These are phyloP conservation scores for Pisolithus tinctorius DNA, from an alignment of 768 basidiomycete genomes.

Conservation along the genomic window DNA sequence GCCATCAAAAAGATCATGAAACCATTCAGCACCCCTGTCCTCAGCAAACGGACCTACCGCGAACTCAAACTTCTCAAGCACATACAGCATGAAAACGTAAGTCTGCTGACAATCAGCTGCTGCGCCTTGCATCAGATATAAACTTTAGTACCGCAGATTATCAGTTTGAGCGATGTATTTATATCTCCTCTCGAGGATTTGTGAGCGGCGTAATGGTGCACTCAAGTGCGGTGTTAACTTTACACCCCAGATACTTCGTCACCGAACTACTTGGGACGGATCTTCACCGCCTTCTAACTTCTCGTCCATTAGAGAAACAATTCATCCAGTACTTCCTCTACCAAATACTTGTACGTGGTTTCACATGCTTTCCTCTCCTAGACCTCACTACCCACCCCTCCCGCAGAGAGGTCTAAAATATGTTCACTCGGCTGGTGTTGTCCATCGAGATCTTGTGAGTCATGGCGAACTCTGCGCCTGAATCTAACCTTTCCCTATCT, in stretches of 20 bases:
- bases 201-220: slow-evolving; percentile 38
- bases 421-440: slow-evolving; percentile 97
- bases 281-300: slow-evolving; percentile 93
- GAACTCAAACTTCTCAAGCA: slow-evolving; percentile 98
- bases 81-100: slow-evolving; percentile 95
- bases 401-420: slow-evolving; percentile 93
- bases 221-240: slow-evolving; percentile 1
- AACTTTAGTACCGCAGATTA: slow-evolving; percentile 55
- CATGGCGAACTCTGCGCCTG: not conserved
- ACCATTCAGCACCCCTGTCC: slow-evolving; percentile 97
- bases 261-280: slow-evolving; percentile 98
- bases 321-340: slow-evolving; percentile 99
- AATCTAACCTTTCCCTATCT: not conserved
- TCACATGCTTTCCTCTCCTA: not conserved
- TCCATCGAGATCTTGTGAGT: slow-evolving; percentile 90
- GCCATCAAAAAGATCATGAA: slow-evolving; percentile 99
- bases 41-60: slow-evolving; percentile 94
- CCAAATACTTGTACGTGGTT: slow-evolving; percentile 79
- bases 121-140: slow-evolving; percentile 3
- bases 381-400: slow-evolving; percentile 3
- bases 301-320: slow-evolving; percentile 96
- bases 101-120: slow-evolving; percentile 21
- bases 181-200: slow-evolving; percentile 99
- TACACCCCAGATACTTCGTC: slow-evolving; percentile 79
- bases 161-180: slow-evolving; percentile 97